Evolutionary conservation across 345 rosid genomes (phyloP).

Genomic region (Euphorbia peplus): DNA sequence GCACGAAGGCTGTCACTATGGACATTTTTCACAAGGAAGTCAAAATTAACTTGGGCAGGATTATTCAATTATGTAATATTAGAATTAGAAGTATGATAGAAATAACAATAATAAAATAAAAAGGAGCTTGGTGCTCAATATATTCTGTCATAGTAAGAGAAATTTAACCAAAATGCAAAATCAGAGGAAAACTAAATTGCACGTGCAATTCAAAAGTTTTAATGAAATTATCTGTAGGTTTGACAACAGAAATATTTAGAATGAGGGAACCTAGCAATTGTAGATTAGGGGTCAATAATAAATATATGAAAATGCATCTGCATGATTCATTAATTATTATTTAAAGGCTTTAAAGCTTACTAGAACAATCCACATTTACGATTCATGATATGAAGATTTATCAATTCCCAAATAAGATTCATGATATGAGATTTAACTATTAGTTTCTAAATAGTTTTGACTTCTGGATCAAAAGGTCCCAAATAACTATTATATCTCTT

Average conservation of each 20-base stretch:
- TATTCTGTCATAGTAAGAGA: not conserved
- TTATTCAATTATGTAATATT: not conserved
- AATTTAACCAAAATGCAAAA: not conserved
- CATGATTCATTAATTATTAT: not conserved
- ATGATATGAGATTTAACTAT: too few species aligned
- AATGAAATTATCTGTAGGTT: not conserved
- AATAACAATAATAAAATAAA: too few species aligned
- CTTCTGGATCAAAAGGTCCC: not conserved
- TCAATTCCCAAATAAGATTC: too few species aligned
- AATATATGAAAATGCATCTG: not conserved
- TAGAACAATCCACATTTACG: not conserved
- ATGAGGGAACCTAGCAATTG: not conserved
- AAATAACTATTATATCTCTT: too few species aligned
- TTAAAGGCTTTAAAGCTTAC: not conserved
- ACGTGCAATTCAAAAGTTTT: not conserved
- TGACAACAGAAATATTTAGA: not conserved
- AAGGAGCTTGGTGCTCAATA: not conserved
- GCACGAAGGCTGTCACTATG: slow-evolving; percentile 63
- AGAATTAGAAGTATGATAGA: not conserved
- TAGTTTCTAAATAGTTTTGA: not conserved
- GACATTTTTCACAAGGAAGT: not conserved
- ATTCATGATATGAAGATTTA: not conserved
- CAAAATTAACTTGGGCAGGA: not conserved
- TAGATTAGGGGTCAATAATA: not conserved
- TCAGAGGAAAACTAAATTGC: not conserved